Percentiles rank a stretch among this genome's conserved stretches.
phyloP scores from a whole-genome alignment of 2,329 filamentous ascomycete species.

The Fusarium sp. region DNA sequence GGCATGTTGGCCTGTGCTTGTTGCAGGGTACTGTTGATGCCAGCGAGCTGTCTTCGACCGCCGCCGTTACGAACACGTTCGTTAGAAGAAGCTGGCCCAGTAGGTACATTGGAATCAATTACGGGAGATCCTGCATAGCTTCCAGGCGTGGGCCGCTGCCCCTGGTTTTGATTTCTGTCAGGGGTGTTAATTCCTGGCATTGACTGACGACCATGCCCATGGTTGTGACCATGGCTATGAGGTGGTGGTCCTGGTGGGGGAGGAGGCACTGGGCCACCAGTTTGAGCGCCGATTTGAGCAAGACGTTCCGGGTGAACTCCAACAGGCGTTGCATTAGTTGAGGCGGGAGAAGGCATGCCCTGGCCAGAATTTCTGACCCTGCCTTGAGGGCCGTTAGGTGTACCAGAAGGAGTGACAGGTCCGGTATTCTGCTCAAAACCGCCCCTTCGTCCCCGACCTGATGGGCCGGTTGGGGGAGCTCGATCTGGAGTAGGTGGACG shows the following conservation, averaged over 20 bases:
- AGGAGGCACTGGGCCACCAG: constrained; percentile 54
- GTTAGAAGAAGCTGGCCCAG: constrained; percentile 53
- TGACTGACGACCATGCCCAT: constrained; percentile 49
- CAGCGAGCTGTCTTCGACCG: constrained; percentile 66
- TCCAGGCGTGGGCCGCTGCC: constrained; percentile 44
- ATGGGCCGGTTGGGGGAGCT: constrained; percentile 66
- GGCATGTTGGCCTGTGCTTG: constrained; percentile 62
- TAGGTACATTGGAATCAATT: constrained; percentile 50
- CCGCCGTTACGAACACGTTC: constrained; percentile 56
- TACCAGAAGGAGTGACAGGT: constrained; percentile 49
- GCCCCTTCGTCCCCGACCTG: constrained; percentile 61
- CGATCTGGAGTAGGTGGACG: constrained; percentile 63
- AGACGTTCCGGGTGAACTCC: constrained; percentile 66
- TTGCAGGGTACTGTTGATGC: constrained; percentile 70
- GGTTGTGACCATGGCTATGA: constrained; percentile 35
- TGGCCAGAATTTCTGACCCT: constrained; percentile 56
- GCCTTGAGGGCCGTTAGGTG: constrained; percentile 54
- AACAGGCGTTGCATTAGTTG: constrained; percentile 45
- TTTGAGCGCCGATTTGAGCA: constrained; percentile 62
- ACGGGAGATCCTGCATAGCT: constrained; percentile 43
- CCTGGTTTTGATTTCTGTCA: constrained; percentile 47
- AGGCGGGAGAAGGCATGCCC: constrained; percentile 43
- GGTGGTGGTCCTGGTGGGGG: constrained; percentile 51
- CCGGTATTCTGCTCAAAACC: constrained; percentile 56
- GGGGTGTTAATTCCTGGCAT: constrained; percentile 50